Conservation (phyloP, 306 rosid species). For the Lablab purpureus region DNA sequence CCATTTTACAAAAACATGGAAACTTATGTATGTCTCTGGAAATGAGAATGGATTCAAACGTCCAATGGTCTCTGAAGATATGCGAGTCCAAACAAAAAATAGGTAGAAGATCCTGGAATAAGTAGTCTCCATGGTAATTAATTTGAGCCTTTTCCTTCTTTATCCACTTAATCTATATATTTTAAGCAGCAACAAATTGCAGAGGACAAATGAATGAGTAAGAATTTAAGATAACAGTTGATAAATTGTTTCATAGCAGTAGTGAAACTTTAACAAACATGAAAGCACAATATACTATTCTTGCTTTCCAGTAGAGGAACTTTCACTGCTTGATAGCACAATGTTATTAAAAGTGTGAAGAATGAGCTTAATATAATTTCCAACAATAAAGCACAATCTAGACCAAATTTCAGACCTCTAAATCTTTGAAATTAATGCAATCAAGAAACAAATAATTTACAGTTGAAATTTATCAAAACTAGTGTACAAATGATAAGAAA, state of each 20-base stretch:
- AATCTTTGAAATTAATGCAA: no score
- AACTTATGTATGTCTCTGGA: no score
- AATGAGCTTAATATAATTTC: not conserved
- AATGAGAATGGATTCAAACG: no score
- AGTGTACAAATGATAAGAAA: no score
- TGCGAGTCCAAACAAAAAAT: not conserved
- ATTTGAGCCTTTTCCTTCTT: not conserved
- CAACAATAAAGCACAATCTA: no score
- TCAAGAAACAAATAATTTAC: no score
- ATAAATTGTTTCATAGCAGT: conserved; percentile 5
- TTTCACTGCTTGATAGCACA: conserved; percentile 7
- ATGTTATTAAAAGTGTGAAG: not conserved
- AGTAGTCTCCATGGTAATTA: not conserved
- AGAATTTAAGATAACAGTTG: not conserved
- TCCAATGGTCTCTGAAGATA: not conserved
- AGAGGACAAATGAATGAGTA: conserved; percentile 19
- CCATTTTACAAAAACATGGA: no score
- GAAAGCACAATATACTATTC: not conserved
- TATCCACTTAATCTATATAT: not conserved
- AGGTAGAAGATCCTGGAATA: not conserved
- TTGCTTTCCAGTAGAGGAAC: not conserved
- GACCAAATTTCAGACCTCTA: no score
- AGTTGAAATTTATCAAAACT: no score
- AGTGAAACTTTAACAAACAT: not conserved
- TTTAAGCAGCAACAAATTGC: not conserved